Evolutionary conservation across 2,329 filamentous ascomycete species (phyloP).

Genomic region (Pseudogymnoascus sp.): DNA sequence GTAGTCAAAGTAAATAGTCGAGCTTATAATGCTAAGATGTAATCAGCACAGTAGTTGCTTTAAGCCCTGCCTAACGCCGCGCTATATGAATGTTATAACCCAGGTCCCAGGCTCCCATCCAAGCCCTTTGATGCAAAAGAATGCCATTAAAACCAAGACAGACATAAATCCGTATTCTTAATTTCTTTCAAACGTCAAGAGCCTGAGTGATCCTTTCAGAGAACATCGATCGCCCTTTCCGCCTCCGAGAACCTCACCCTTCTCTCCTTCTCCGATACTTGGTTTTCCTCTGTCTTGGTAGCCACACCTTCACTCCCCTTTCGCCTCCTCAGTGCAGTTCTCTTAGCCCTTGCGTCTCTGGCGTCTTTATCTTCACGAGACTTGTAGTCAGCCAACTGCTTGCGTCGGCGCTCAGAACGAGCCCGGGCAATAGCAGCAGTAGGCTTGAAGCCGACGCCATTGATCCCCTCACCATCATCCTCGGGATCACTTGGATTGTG

Average conservation of each 20-base stretch:
- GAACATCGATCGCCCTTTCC: constrained; percentile 11
- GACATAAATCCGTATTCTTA: neutral
- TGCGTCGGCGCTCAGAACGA: constrained; percentile 46
- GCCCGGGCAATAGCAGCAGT: constrained; percentile 52
- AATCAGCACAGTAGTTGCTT: neutral
- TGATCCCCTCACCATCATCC: constrained; percentile 59
- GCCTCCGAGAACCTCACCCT: constrained; percentile 24
- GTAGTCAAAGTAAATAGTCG: neutral
- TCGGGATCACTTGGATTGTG: constrained; percentile 57
- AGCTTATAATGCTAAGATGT: neutral
- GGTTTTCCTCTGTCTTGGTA: constrained; percentile 9
- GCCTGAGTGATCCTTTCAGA: neutral
- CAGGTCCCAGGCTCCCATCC: neutral
- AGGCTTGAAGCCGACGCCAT: constrained; percentile 59
- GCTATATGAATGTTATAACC: neutral
- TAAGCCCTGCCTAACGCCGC: neutral
- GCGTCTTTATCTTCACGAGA: constrained; percentile 54
- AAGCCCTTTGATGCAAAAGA: neutral
- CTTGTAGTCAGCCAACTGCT: constrained; percentile 55
- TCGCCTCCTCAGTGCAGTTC: constrained; percentile 42
- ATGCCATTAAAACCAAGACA: neutral
- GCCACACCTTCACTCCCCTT: constrained; percentile 11
- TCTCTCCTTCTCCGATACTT: constrained; percentile 19
- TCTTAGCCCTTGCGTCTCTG: constrained; percentile 47
- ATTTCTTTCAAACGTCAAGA: neutral